phyloP scores from a whole-genome alignment of 1,139 yeast genomes.

The Geotrichum fermentans region DNA sequence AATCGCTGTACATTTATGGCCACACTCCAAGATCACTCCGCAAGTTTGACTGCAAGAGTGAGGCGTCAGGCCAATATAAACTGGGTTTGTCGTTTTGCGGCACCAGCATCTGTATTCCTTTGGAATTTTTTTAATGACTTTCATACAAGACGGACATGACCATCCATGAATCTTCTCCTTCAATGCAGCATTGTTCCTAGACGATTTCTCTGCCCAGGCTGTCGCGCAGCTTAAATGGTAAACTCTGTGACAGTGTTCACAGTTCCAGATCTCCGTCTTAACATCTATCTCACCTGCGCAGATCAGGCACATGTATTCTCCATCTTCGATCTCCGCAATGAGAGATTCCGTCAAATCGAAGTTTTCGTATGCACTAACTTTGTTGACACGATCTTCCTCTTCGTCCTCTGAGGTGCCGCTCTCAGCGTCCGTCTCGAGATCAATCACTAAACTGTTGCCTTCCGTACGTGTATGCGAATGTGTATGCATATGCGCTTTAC shows the following conservation, averaged over 20 bases:
- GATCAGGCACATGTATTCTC: slow-evolving; percentile 70
- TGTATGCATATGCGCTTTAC: neutral
- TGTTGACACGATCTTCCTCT: neutral
- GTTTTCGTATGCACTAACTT: slow-evolving; percentile 20
- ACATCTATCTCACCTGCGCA: slow-evolving; percentile 78
- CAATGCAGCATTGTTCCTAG: slow-evolving; percentile 21
- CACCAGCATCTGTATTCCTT: slow-evolving; percentile 82
- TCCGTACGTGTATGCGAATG: neutral
- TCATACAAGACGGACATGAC: slow-evolving; percentile 88
- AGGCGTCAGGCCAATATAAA: slow-evolving; percentile 56
- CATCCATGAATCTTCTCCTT: slow-evolving; percentile 44
- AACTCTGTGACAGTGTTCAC: slow-evolving; percentile 66
- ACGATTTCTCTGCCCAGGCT: slow-evolving; percentile 71
- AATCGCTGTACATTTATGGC: slow-evolving; percentile 66
- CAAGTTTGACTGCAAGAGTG: slow-evolving; percentile 91
- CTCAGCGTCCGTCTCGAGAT: slow-evolving; percentile 7
- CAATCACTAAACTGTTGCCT: neutral
- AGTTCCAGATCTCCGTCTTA: slow-evolving; percentile 68
- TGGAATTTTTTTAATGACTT: slow-evolving; percentile 51
- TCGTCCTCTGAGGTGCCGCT: neutral
- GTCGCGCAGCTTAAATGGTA: slow-evolving; percentile 75
- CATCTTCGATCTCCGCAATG: slow-evolving; percentile 54
- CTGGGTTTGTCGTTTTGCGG: slow-evolving; percentile 69
- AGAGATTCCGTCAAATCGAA: slow-evolving; percentile 36
- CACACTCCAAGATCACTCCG: slow-evolving; percentile 52